Evolutionary conservation across 345 rosid species (phyloP), one percentile per base, ranked within the genome.

Genomic region (Psidium guajava): DNA sequence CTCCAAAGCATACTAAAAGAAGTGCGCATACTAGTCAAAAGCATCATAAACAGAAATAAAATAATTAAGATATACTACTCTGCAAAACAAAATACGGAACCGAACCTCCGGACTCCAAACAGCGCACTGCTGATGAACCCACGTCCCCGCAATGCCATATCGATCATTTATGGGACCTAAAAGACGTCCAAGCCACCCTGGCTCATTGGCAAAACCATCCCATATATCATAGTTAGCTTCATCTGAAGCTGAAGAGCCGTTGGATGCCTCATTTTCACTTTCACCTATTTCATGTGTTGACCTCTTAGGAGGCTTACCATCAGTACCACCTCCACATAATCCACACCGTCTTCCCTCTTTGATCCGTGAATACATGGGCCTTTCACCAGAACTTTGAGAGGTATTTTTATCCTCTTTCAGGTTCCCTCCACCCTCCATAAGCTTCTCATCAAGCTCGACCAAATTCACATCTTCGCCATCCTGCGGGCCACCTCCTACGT

Each of bases 61-160:
- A 13, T 21, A 56, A 57, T 83, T 15, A 27, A 84, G 58, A 27
- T 56, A 28, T 54, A 49, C 82, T n/a, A 59, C 73, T 69, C 47
- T 36, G 77, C 77, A 83, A 85, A 80, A 47, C 52, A 55, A 50
- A 28, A n/a, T 73, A 54, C 57, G 84, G 56, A 55, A 81, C 53
- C 83, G 54, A 86, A 95, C 99, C 99, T 97, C 99, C 16, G 99
- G 99, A 93, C 99, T 97, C 98, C 98, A 97, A 51, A 97, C 98
- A 27, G 99, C 98, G 87, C 99, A 97, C 64, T 94, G 91, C 91
- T 95, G 99, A 91, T 95, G 99, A 91, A 95, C 99, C 99, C 99
- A 97, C 58, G 94, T 97, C 89, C 98, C 93, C 89, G 99, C 96
- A 90, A 97, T 95, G 84, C 99, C 99, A 91, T 94, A 90, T 21